Base-by-base conservation (phyloP, 495 filamentous ascomycete species). In the Penicillium herquei region DNA sequence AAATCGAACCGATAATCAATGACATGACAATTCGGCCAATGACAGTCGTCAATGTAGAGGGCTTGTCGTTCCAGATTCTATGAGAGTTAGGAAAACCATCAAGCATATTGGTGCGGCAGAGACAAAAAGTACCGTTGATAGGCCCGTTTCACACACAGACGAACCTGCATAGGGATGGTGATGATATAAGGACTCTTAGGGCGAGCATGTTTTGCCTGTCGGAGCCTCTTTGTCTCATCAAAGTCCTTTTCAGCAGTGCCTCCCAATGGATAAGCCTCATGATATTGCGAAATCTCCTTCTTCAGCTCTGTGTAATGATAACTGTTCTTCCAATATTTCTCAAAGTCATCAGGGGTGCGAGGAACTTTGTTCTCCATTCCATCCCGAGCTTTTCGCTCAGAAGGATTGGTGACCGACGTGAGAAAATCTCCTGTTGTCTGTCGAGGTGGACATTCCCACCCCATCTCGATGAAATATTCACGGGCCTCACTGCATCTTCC, bases 1-100 rank as follows among this genome's bases (percentile, higher is more conserved):
- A 97, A 48, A 96, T 89, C 51, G 84, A 89, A 42, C 88, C 86
- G 66, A 96, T 86, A 62, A 98, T 87, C 31, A 98, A 75, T 39
- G 91, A 80, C 84, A 95, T 88, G 56, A 81, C 66, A 49, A 84
- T 77, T 59, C 95, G 90, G n/a, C 87, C 90, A 61, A 96, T 79
- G n/a, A 95, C 75, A 21, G 84, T 79, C 3, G 86, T 87, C 51
- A 96, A 53, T 0, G 87, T 88, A 49, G 93, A 75, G 54, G 81
- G 87, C 48, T 89, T 86, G 58, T 96, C 92, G 37, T 88, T 89
- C 52, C 71, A 80, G 8, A 96, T 77, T 18, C 78, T 75, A 33
- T 30, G 18, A 31, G 3, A 14, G 26, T 46, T 32, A 46, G 43
- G 13, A 32, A 46, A 5, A 13, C 30, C 11, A 31, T 8, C 10